Conservation (phyloP, 345 rosid genomes). For the Pugionium dolabratum region DNA sequence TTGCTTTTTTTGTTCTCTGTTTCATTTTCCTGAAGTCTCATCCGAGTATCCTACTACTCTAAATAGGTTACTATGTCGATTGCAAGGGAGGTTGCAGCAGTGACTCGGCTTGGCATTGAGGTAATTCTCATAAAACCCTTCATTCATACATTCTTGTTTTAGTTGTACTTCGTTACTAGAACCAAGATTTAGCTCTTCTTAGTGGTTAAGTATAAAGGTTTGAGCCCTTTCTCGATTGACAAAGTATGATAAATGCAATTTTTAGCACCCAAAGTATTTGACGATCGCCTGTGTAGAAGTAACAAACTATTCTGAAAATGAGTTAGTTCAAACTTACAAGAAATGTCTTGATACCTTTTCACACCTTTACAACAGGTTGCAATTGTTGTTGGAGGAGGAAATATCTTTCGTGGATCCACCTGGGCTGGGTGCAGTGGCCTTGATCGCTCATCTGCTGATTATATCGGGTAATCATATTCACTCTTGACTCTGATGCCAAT, state of each 20-base stretch:
- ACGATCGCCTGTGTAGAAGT: not conserved
- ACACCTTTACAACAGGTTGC: slow-evolving; percentile 59
- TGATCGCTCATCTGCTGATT: slow-evolving; percentile 97
- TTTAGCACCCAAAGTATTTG: not conserved
- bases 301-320: slow-evolving; percentile 1
- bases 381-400: slow-evolving; percentile 94
- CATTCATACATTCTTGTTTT: not conserved
- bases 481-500: not conserved
- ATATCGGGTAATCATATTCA: slow-evolving; percentile 68
- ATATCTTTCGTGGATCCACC: slow-evolving; percentile 88
- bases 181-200: not conserved
- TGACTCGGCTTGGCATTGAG: slow-evolving; percentile 89
- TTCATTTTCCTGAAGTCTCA: slow-evolving; percentile 22
- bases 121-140: slow-evolving; percentile 35
- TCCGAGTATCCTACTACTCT: slow-evolving; percentile 9
- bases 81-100: slow-evolving; percentile 94
- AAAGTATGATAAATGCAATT: not conserved
- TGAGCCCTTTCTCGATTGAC: slow-evolving; percentile 15
- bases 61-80: slow-evolving; percentile 83
- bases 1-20: slow-evolving; percentile 3
- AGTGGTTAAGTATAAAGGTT: not conserved
- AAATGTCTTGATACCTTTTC: too few species aligned
- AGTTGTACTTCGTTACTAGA: not conserved
- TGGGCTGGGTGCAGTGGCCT: slow-evolving; percentile 97
- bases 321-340: slow-evolving; percentile 5